Conservation (phyloP, 2,329 filamentous ascomycete species). For the Gnomoniopsis smithogilvyi region DNA sequence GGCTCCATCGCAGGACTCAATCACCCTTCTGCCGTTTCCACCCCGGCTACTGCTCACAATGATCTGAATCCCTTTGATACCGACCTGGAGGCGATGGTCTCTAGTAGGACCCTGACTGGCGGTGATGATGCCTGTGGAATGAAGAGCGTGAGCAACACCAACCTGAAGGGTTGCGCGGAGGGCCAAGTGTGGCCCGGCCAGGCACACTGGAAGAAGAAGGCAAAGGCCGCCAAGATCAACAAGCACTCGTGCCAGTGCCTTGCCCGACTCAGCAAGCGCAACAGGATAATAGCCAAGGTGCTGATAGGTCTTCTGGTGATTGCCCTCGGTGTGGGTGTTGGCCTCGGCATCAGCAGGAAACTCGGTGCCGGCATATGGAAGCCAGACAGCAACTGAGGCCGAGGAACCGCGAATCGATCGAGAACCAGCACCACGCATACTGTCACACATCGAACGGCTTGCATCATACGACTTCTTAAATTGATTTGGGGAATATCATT, state of each 20-base stretch:
- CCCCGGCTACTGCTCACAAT: constrained; percentile 39
- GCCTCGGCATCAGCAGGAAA: constrained; percentile 59
- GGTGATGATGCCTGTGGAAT: constrained; percentile 32
- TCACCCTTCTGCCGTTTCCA: constrained; percentile 35
- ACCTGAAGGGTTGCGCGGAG: constrained; percentile 40
- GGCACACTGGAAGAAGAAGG: constrained; percentile 58
- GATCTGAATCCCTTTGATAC: constrained; percentile 52
- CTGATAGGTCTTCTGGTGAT: constrained; percentile 40
- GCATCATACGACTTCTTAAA: too few relatives aligned
- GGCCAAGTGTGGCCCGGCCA: constrained; percentile 59
- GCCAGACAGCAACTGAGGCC: constrained; percentile 28
- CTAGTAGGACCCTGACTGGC: constrained; percentile 20
- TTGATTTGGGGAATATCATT: too few relatives aligned
- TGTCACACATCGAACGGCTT: too few relatives aligned
- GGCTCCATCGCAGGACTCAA: background rate
- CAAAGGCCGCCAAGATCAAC: constrained; percentile 52
- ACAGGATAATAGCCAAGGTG: constrained; percentile 52
- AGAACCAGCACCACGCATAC: too few relatives aligned
- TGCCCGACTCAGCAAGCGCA: constrained; percentile 50
- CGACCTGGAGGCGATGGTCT: constrained; percentile 53
- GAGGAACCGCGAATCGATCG: too few relatives aligned
- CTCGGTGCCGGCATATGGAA: constrained; percentile 58
- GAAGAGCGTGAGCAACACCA: constrained; percentile 30
- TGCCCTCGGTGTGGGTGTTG: constrained; percentile 52
- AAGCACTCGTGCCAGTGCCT: constrained; percentile 50